Evolutionary conservation across 2,329 filamentous ascomycete species (phyloP).

Genomic region (Aspergillus cejpii): DNA sequence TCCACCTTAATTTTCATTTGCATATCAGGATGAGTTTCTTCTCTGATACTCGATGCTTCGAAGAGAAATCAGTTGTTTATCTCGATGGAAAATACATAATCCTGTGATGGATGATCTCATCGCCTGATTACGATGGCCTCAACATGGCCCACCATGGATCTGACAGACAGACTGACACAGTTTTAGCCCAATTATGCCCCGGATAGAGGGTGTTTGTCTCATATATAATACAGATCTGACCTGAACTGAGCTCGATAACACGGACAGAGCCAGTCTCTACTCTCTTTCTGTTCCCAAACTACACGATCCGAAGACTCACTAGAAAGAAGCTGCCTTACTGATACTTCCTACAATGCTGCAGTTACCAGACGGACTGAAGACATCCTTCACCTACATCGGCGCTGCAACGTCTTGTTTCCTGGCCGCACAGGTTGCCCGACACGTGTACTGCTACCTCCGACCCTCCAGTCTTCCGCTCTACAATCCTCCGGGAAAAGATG

Average conservation of each 20-base stretch:
- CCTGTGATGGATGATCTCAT: neutral
- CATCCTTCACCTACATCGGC: neutral
- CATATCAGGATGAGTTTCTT: too few species aligned
- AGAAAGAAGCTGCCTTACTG: neutral
- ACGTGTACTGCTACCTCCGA: constrained; percentile 1
- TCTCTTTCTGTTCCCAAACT: too few species aligned
- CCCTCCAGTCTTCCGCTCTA: constrained; percentile 3
- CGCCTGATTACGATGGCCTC: neutral
- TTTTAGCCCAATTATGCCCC: too few species aligned
- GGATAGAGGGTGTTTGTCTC: too few species aligned
- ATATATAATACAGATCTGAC: too few species aligned
- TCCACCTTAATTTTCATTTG: too few species aligned
- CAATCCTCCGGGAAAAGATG: constrained; percentile 5
- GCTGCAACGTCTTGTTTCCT: constrained; percentile 1
- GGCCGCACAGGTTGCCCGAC: neutral
- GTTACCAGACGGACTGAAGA: neutral
- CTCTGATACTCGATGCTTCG: neutral
- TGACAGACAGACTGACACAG: too few species aligned
- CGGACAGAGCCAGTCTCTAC: too few species aligned
- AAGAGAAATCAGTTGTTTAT: neutral
- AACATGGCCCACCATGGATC: too few species aligned
- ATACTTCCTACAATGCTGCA: neutral
- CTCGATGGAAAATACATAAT: neutral
- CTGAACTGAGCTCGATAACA: too few species aligned
- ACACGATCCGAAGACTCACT: too few species aligned